A percentile compares a stretch with the other conserved stretches of the same genome.
phyloP scores from a whole-genome alignment of 208 protist species.

The Leishmania aethiopica region DNA sequence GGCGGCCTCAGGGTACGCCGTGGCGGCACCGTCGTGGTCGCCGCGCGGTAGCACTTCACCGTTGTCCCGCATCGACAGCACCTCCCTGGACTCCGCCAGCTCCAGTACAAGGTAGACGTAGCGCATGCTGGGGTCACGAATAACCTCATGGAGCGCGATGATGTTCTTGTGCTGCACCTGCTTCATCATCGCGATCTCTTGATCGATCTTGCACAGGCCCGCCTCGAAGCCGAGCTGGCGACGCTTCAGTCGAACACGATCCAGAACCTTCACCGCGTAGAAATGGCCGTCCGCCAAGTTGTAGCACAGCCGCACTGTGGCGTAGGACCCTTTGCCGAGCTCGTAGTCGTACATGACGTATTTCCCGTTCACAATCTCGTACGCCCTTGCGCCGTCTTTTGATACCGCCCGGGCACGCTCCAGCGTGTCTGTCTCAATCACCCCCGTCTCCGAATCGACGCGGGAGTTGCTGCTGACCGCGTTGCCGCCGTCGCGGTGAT shows the following conservation, averaged over 20 bases:
- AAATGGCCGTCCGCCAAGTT: slow-evolving; percentile 42
- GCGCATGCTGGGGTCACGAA: slow-evolving; percentile 85
- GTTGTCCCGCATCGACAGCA: slow-evolving; percentile 48
- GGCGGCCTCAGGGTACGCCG: slow-evolving; percentile 32
- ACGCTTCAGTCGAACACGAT: slow-evolving; percentile 40
- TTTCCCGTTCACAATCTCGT: slow-evolving; percentile 63
- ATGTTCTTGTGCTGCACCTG: slow-evolving; percentile 93
- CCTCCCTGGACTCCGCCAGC: slow-evolving; percentile 65
- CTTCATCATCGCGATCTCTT: slow-evolving; percentile 94
- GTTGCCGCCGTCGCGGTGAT: neutral
- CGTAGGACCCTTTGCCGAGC: slow-evolving; percentile 67
- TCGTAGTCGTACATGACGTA: slow-evolving; percentile 66
- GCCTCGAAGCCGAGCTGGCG: slow-evolving; percentile 39
- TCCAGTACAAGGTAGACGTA: slow-evolving; percentile 91
- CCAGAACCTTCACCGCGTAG: slow-evolving; percentile 70
- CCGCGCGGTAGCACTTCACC: slow-evolving; percentile 44
- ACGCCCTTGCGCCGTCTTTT: slow-evolving; percentile 8
- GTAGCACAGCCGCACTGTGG: slow-evolving; percentile 67
- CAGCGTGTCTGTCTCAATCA: slow-evolving; percentile 27
- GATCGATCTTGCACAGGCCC: slow-evolving; percentile 37
- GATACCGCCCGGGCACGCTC: slow-evolving; percentile 1
- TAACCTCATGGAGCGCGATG: slow-evolving; percentile 91
- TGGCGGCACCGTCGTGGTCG: slow-evolving; percentile 13
- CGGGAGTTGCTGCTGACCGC: neutral
- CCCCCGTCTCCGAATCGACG: slow-evolving; percentile 2